A percentile compares a stretch with the other conserved stretches of the same genome.
Evolutionary conservation across 2,329 filamentous ascomycete genomes (phyloP).

Genomic region (Colletotrichum sp.): DNA sequence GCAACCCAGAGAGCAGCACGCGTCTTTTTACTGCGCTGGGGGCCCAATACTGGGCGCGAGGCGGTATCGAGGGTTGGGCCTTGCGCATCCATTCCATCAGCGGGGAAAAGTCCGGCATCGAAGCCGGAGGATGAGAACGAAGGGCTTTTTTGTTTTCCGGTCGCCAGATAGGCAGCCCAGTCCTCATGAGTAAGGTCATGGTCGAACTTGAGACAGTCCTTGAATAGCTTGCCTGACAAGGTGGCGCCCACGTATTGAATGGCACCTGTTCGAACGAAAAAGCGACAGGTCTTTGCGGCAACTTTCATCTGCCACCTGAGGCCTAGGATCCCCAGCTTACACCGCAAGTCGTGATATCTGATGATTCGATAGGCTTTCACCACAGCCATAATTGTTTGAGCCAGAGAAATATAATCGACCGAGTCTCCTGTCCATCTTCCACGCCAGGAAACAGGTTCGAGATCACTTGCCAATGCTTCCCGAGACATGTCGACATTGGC

Average conservation of each 20-base stretch:
- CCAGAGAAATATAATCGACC: conserved; percentile 63
- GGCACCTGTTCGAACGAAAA: conserved; percentile 59
- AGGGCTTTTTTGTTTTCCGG: conserved; percentile 38
- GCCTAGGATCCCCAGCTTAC: conserved; percentile 61
- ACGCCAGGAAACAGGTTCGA: conserved; percentile 62
- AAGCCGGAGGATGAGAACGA: neutral
- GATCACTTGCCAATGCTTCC: conserved; percentile 35
- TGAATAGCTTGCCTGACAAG: conserved; percentile 59
- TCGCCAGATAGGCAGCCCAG: conserved; percentile 60
- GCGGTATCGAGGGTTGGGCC: neutral
- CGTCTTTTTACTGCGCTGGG: neutral
- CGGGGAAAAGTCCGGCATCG: neutral
- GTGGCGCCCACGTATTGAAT: conserved; percentile 63
- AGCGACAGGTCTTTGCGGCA: conserved; percentile 62
- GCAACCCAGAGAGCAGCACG: conserved; percentile 29
- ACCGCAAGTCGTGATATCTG: conserved; percentile 61
- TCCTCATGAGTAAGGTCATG: conserved; percentile 61
- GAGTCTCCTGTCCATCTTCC: conserved; percentile 60
- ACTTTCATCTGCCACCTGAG: conserved; percentile 65
- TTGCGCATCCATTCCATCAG: neutral
- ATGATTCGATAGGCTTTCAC: conserved; percentile 64
- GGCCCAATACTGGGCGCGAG: neutral
- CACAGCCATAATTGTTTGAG: conserved; percentile 61
- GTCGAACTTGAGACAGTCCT: conserved; percentile 65
- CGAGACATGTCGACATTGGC: conserved; percentile 26